Percentiles rank a stretch among this genome's conserved stretches.
phyloP scores from a whole-genome alignment of 352 stramenopile species.

The Phytophthora tubulina region DNA sequence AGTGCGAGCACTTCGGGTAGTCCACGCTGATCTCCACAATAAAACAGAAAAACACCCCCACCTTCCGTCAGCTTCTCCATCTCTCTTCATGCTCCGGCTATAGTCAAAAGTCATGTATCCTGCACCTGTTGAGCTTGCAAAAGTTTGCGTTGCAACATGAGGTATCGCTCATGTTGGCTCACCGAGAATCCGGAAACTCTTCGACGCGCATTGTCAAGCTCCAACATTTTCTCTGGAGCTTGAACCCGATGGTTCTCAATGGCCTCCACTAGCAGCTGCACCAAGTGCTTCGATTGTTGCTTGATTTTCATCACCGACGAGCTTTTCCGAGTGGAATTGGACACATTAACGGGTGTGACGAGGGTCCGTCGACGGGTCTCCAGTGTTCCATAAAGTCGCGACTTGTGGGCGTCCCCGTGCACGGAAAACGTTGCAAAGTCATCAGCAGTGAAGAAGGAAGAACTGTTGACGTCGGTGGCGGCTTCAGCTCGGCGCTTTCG shows the following conservation, averaged over 20 bases:
- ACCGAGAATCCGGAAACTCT: constrained; percentile 63
- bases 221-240: constrained; percentile 22
- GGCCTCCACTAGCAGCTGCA: constrained; percentile 45
- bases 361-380: constrained; percentile 39
- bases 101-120: constrained; percentile 26
- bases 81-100: constrained; percentile 17
- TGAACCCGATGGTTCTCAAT: constrained; percentile 24
- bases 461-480: background rate
- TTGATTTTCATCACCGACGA: background rate
- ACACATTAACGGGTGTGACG: constrained; percentile 16
- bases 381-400: constrained; percentile 38
- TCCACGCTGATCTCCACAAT: constrained; percentile 48
- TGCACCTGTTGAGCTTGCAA: constrained; percentile 55
- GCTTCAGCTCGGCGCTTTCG: constrained; percentile 50
- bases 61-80: constrained; percentile 15
- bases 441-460: constrained; percentile 47
- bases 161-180: constrained; percentile 61
- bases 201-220: constrained; percentile 50
- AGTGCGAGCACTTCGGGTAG: constrained; percentile 67
- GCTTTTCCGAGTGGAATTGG: constrained; percentile 1
- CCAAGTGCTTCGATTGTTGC: constrained; percentile 42
- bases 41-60: constrained; percentile 5
- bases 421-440: constrained; percentile 53
- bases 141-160: constrained; percentile 56
- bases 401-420: constrained; percentile 33